phyloP scores from a whole-genome alignment of 805 yeast genomes.

The Candida khao-thaluensis region DNA sequence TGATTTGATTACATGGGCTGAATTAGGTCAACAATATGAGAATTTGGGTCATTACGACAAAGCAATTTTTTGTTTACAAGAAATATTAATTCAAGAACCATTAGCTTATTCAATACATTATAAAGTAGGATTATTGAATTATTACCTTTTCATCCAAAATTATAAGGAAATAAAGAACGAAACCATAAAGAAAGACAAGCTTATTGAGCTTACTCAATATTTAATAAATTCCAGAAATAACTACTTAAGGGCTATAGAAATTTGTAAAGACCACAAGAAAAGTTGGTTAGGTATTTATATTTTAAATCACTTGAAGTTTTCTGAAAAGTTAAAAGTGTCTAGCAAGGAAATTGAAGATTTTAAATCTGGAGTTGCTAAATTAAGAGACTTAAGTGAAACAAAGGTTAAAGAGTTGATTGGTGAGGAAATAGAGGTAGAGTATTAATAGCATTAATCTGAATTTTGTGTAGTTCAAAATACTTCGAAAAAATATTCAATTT shows the following conservation, averaged over 20 bases:
- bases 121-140: slow-evolving; percentile 50
- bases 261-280: slow-evolving; percentile 64
- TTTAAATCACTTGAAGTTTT: slow-evolving; percentile 22
- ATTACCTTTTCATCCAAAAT: slow-evolving; percentile 27
- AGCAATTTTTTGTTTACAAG: slow-evolving; percentile 67
- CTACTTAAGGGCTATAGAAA: slow-evolving; percentile 71
- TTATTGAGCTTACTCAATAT: slow-evolving; percentile 23
- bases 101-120: slow-evolving; percentile 66
- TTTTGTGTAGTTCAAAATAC: slow-evolving; percentile 2
- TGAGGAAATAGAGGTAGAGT: slow-evolving; percentile 10
- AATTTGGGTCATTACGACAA: slow-evolving; percentile 61
- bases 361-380: slow-evolving; percentile 22
- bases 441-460: slow-evolving; percentile 1
- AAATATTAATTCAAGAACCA: slow-evolving; percentile 67
- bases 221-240: slow-evolving; percentile 41
- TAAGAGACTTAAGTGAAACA: slow-evolving; percentile 19
- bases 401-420: slow-evolving; percentile 19
- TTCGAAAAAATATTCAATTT: too few relatives aligned
- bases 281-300: slow-evolving; percentile 72
- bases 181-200: slow-evolving; percentile 26
- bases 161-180: slow-evolving; percentile 2
- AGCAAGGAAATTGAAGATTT: slow-evolving; percentile 22
- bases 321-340: slow-evolving; percentile 18
- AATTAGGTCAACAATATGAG: slow-evolving; percentile 65
- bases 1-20: slow-evolving; percentile 78